Base-by-base conservation (phyloP, 306 rosid species). In the Sindora glabra region DNA sequence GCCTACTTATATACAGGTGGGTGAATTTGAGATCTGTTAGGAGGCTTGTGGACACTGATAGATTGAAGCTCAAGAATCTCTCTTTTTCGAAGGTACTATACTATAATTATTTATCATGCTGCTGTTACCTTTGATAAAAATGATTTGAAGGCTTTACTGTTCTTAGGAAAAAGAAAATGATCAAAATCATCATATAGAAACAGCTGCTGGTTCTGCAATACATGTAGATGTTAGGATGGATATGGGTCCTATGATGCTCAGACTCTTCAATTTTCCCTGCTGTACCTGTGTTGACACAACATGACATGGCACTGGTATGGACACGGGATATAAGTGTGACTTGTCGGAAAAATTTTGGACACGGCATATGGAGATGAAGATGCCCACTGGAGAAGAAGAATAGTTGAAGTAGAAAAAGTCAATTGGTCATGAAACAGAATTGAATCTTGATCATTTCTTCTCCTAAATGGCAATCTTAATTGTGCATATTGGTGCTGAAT, bases 1-100 rank as follows among this genome's bases (percentile, higher is more conserved):
- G 44, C 47, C 19, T 30, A 40, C 44, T 5, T 12, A n/a, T 64
- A 61, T 39, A 22, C 64, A 89, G 96, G 72, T 89, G 96, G 94
- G 74, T 76, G 69, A 78, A 70, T 61, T 67, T 85, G 69, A 78
- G 64, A 60, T 72, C 88, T 45, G 27, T 79, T 27, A 82, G 80
- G 77, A 82, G 70, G 59, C 82, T 85, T 39, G 72, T 77, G 30
- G 81, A 80, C 55, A 29, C 78, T 25, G 74, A 78, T 76, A 40
- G 57, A 36, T 65, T 76, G 45, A 78, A 75, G 62, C 64, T 67
- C 48, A 62, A 67, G 74, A 73, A 51, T 36, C 29, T 70, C 16
- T 48, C 70, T 41, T n/a, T 37, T 52, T 48, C 49, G 0, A 73
- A 80, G 94, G 96, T 89, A 71, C 14, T 9, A 56, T 48, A 63